Base-by-base conservation (phyloP, 108 stramenopile species). In the Skeletonema costatum region DNA sequence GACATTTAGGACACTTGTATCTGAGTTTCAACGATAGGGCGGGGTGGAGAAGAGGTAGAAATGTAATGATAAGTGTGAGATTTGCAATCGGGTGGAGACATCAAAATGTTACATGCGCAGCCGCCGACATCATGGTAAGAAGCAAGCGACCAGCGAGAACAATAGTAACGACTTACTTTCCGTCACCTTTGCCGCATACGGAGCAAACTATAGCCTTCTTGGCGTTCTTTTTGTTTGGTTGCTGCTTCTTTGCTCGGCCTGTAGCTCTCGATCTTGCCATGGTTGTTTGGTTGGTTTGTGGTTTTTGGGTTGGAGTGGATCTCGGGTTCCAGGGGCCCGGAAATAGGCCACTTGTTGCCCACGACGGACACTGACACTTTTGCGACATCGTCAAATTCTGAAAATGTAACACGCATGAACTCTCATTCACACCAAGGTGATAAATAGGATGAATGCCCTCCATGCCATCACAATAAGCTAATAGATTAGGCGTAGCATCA, bases 1-100 rank as follows among this genome's bases (percentile, higher is more conserved):
- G 82, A 66, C 93, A 94, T 77, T 92, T 92, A 32, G 93, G 93
- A 66, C 91, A 92, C 71, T 94, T 94, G 85, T 94, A 94, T 58
- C 85, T 91, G 63, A 77, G 25, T 64, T 38, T 19, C 29, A 39
- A 4, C 14, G 44, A 46, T 11, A 30, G 11, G 11, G 16, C 16
- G 3, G 14, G 38, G 25, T 25, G 25, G 31, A n/a, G 7, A 63
- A 2, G 36, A 9, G n/a, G 5, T 36, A 64, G 36, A 29, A 10
- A 29, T 19, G 63, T 39, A 46, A n/a, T 46, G 5, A 36, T 36
- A 12, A 32, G 13, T 16, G 62, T 32, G n/a, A 36, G 36, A 63
- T 36, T 16, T 19, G 8, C 30, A 64, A 64, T n/a, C 21, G 25
- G 2, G 50, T 17, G 19, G 53, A 25, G 25, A 25, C 19, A 56